A percentile compares a stretch with the other conserved stretches of the same genome.
These are phyloP conservation scores for Ceriops zippeliana DNA, from an alignment of 345 rosid species.

Conservation along the genomic window DNA sequence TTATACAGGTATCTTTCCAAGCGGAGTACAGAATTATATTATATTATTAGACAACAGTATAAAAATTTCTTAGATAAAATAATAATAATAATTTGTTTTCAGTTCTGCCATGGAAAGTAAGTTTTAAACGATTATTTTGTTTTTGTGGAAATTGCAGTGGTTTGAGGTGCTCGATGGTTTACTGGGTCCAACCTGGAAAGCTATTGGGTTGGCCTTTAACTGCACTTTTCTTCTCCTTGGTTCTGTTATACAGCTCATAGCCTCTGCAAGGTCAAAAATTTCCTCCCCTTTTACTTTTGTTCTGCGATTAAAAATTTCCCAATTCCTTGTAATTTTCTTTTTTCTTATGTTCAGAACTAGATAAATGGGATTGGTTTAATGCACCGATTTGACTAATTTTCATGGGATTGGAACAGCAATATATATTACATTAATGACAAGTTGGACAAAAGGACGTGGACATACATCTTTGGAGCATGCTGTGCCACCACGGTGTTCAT, in stretches of 20 bases:
- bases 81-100: not conserved
- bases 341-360: not conserved
- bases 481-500: slow-evolving; percentile 79
- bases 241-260: slow-evolving; percentile 81
- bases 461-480: slow-evolving; percentile 86
- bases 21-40: slow-evolving; percentile 1
- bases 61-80: not conserved
- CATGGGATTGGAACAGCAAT: slow-evolving; percentile 41
- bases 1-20: slow-evolving; percentile 58
- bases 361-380: slow-evolving; percentile 9
- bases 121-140: not conserved
- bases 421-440: slow-evolving; percentile 76
- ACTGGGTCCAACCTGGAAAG: slow-evolving; percentile 82
- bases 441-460: slow-evolving; percentile 87
- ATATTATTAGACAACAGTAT: too few relatives aligned
- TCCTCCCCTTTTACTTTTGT: not conserved
- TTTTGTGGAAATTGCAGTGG: slow-evolving; percentile 45
- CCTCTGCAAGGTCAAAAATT: slow-evolving; percentile 61
- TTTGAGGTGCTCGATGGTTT: slow-evolving; percentile 84
- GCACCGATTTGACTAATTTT: slow-evolving; percentile 8
- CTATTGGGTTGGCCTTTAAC: slow-evolving; percentile 72
- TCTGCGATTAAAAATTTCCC: too few relatives aligned
- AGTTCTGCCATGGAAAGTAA: too few relatives aligned
- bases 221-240: slow-evolving; percentile 84
- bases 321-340: too few relatives aligned